Conservation (phyloP, 352 stramenopile genomes). For the Aphanomyces euteiches region DNA sequence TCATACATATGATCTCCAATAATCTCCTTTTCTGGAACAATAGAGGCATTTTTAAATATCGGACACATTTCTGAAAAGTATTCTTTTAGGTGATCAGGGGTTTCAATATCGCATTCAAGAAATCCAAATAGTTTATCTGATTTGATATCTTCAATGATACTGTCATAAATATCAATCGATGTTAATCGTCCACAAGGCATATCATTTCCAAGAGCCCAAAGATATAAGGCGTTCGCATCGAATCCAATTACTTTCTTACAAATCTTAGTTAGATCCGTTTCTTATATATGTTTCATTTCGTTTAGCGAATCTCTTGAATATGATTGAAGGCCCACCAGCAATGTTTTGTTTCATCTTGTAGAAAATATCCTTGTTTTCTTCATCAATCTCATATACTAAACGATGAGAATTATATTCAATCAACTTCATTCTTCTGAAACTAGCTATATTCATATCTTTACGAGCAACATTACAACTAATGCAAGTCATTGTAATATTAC, state of each 20-base stretch:
- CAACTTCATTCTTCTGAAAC: constrained; percentile 32
- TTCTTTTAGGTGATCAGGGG: constrained; percentile 36
- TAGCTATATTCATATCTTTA: constrained; percentile 35
- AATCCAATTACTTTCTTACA: constrained; percentile 36
- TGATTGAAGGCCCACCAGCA: constrained; percentile 31
- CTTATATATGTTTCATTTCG: constrained; percentile 33
- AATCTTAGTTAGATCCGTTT: constrained; percentile 32
- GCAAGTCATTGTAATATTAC: constrained; percentile 32
- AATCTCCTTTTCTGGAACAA: constrained; percentile 31
- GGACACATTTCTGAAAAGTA: constrained; percentile 42
- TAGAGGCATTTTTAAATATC: constrained; percentile 42
- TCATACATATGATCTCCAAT: constrained; percentile 41
- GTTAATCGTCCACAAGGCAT: constrained; percentile 39
- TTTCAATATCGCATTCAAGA: constrained; percentile 41
- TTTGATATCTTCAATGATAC: constrained; percentile 38
- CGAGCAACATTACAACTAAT: constrained; percentile 32
- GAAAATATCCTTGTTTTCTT: constrained; percentile 33
- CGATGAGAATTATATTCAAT: constrained; percentile 32
- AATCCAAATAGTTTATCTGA: constrained; percentile 42
- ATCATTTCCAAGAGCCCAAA: constrained; percentile 35
- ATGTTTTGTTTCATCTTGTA: constrained; percentile 34
- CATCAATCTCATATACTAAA: constrained; percentile 33
- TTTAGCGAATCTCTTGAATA: constrained; percentile 40
- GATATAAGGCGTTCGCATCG: constrained; percentile 37
- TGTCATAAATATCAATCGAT: constrained; percentile 32